Evolutionary conservation across 2,329 filamentous ascomycete species (phyloP).

Genomic region (Leptosphaerulina australis): DNA sequence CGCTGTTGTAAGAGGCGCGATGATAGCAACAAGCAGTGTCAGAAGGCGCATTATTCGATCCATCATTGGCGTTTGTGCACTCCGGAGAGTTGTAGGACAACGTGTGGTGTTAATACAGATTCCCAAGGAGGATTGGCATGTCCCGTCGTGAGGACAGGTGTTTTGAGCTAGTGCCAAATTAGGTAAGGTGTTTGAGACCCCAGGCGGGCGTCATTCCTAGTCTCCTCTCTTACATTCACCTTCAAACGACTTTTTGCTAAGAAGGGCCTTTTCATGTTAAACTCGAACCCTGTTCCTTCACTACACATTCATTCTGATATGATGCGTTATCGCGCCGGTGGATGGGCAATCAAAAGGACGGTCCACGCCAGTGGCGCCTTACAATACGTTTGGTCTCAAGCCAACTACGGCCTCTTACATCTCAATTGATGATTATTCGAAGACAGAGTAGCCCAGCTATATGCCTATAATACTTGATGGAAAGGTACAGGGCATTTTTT

Average conservation of each 20-base stretch:
- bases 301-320: too few species aligned
- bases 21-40: constrained; percentile 43
- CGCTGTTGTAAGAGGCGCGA: constrained; percentile 61
- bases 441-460: too few species aligned
- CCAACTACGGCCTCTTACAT: too few species aligned
- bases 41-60: constrained; percentile 44
- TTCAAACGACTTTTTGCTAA: too few species aligned
- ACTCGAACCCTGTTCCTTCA: too few species aligned
- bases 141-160: constrained; percentile 42
- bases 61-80: constrained; percentile 33
- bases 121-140: constrained; percentile 3
- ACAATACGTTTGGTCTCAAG: too few species aligned
- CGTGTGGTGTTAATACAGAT: constrained; percentile 26
- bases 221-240: not conserved
- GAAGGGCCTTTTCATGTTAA: too few species aligned
- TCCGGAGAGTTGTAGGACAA: constrained; percentile 23
- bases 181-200: constrained; percentile 16
- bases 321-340: too few species aligned
- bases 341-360: too few species aligned
- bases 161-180: constrained; percentile 32
- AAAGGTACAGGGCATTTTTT: not conserved
- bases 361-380: too few species aligned
- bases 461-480: not conserved
- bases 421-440: too few species aligned
- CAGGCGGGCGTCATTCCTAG: not conserved